phyloP scores from a whole-genome alignment of 139 green algal species.

The Picocystis salinarum region DNA sequence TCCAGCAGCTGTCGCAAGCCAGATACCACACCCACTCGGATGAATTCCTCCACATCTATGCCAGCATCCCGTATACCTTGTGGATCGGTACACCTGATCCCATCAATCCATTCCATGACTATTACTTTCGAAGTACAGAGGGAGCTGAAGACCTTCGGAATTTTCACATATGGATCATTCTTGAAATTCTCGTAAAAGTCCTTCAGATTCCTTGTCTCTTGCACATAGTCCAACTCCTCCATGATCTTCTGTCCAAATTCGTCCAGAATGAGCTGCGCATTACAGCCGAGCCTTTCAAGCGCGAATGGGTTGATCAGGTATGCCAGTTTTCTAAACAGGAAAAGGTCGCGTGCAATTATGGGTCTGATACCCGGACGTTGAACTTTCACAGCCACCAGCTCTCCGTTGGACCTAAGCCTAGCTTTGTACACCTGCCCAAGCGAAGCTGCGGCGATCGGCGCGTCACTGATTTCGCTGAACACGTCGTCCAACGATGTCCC shows the following conservation, averaged over 20 bases:
- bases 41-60: slow-evolving; percentile 74
- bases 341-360: slow-evolving; percentile 79
- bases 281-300: slow-evolving; percentile 67
- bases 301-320: slow-evolving; percentile 45
- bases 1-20: slow-evolving; percentile 92
- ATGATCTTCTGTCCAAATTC: slow-evolving; percentile 99
- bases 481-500: slow-evolving; percentile 54
- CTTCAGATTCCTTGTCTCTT: slow-evolving; percentile 86
- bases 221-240: slow-evolving; percentile 94
- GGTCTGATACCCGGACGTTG: slow-evolving; percentile 83
- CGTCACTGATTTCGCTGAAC: slow-evolving; percentile 67
- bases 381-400: slow-evolving; percentile 93
- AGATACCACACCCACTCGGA: slow-evolving; percentile 70
- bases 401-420: slow-evolving; percentile 57
- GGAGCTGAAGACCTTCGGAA: slow-evolving; percentile 72
- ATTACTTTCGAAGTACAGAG: slow-evolving; percentile 54
- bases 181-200: slow-evolving; percentile 86
- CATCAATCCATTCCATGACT: slow-evolving; percentile 99
- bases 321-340: slow-evolving; percentile 75
- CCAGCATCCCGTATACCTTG: slow-evolving; percentile 20
- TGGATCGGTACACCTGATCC: slow-evolving; percentile 78
- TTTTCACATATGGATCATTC: slow-evolving; percentile 86
- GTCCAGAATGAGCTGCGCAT: slow-evolving; percentile 92
- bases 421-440: slow-evolving; percentile 86
- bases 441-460: slow-evolving; percentile 75